These are phyloP conservation scores for Eimeria maxima DNA, from an alignment of 169 alveolate genomes.

Conservation along the genomic window DNA sequence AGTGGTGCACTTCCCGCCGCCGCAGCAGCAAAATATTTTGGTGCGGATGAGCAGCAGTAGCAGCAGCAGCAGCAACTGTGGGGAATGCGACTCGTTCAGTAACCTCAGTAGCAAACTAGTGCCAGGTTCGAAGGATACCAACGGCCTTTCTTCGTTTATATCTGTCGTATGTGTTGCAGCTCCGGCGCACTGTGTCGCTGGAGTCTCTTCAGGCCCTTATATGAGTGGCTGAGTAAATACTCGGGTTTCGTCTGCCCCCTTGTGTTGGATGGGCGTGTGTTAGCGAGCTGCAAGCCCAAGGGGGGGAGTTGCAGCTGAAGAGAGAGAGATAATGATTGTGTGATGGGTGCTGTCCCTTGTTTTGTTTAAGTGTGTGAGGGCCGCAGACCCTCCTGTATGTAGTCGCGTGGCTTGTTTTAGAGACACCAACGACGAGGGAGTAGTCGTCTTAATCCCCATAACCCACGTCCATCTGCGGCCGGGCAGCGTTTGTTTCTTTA, in stretches of 20 bases:
- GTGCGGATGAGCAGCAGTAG: conserved; percentile 3
- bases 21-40: neutral
- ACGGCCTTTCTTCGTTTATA: conserved; percentile 7
- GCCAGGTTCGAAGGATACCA: conserved; percentile 18
- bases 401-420: neutral
- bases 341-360: neutral
- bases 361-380: neutral
- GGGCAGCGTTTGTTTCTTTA: conserved; percentile 1
- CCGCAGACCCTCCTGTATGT: neutral
- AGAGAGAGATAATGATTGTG: neutral
- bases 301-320: neutral
- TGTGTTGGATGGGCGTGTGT: neutral
- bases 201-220: conserved; percentile 15
- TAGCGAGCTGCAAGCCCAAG: neutral
- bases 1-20: neutral
- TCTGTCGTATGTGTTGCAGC: neutral
- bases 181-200: neutral
- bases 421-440: neutral
- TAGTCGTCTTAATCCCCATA: neutral
- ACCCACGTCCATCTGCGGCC: neutral
- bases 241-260: neutral
- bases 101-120: neutral
- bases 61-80: conserved; percentile 55
- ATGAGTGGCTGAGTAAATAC: neutral
- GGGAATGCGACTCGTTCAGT: neutral